Evolutionary conservation across 140 eudicot species (phyloP), one percentile per base, ranked within the genome.

Genomic region (Cichorium intybus): DNA sequence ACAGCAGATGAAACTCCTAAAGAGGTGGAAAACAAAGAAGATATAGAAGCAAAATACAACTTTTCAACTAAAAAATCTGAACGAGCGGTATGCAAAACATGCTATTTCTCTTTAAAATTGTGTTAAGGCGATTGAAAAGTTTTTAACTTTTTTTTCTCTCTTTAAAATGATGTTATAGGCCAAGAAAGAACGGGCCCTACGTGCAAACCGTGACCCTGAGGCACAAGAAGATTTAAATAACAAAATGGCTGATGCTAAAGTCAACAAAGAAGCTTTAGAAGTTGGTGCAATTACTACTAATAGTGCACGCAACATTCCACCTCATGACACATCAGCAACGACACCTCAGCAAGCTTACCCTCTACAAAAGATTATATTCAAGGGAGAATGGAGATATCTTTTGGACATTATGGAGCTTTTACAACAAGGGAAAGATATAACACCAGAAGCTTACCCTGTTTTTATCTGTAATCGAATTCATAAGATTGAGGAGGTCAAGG

Each of bases 321-420:
- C 95, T 20, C 74, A 93, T 76, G 85, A 93, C 75, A 45, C 81
- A 23, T 81, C 76, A 71, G 96, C 99, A 47, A 69, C 86, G 34
- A 58, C 49, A 24, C 90, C 91, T 39, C 71, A 80, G 24, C 73
- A 35, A 58, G 93, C 90, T 56, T 88, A 93, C 78, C 97, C 95
- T 5, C 77, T 93, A 9, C 85, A 86, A 57, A 85, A 78, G 73
- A 93, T 93, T 10, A 88, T 93, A 57, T 68, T 41, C 1, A 74
- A 73, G 26, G 97, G 94, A 62, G 99, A 93, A 65, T 88, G 95
- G 99, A 78, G 78, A 73, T 84, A 79, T 68, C 87, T 93, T 52
- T 2, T 33, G 6, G 99, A 93, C 64, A 69, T 93, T 49, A 37
- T 58, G 39, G 73, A 85, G 64, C 77, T 66, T 51, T 50, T 70